Conservation (phyloP, 2,329 filamentous ascomycete species). For the Cordyceps fumosorosea region DNA sequence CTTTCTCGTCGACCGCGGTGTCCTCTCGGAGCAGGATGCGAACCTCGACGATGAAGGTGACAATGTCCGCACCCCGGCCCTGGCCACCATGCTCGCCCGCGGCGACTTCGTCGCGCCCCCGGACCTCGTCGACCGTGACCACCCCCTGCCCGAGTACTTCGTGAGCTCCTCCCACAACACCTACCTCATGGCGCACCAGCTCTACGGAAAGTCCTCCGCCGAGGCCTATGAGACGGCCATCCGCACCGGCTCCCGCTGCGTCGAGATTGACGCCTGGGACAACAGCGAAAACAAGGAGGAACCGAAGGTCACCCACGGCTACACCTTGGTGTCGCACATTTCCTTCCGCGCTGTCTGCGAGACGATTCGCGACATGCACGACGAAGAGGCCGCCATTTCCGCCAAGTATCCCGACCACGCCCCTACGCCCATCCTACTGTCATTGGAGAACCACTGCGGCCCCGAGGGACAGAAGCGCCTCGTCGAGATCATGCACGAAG, state of each 20-base stretch:
- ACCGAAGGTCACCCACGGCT: conserved; percentile 65
- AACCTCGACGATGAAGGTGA: conserved; percentile 26
- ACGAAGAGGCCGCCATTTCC: conserved; percentile 46
- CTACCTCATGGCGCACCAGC: conserved; percentile 63
- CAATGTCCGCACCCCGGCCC: conserved; percentile 35
- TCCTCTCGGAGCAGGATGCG: conserved; percentile 43
- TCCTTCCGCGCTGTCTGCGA: conserved; percentile 59
- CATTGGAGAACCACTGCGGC: conserved; percentile 61
- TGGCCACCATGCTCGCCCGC: conserved; percentile 47
- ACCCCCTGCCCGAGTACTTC: conserved; percentile 62
- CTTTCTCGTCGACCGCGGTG: conserved; percentile 46
- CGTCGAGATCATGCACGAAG: conserved; percentile 58
- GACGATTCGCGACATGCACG: conserved; percentile 55
- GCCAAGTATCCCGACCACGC: conserved; percentile 27
- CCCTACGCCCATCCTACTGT: conserved; percentile 55
- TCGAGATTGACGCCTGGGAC: conserved; percentile 71
- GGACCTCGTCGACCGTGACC: conserved; percentile 48
- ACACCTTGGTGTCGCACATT: conserved; percentile 60
- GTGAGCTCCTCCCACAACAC: conserved; percentile 70
- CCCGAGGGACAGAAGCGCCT: conserved; percentile 53
- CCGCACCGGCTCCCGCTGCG: conserved; percentile 57
- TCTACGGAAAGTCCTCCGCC: conserved; percentile 57
- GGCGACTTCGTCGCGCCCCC: conserved; percentile 52
- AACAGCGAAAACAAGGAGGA: conserved; percentile 52
- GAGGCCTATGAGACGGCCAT: conserved; percentile 58